Evolutionary conservation across 192 early-diverging fungal genomes (phyloP).

Genomic region (Coemansia sp.): DNA sequence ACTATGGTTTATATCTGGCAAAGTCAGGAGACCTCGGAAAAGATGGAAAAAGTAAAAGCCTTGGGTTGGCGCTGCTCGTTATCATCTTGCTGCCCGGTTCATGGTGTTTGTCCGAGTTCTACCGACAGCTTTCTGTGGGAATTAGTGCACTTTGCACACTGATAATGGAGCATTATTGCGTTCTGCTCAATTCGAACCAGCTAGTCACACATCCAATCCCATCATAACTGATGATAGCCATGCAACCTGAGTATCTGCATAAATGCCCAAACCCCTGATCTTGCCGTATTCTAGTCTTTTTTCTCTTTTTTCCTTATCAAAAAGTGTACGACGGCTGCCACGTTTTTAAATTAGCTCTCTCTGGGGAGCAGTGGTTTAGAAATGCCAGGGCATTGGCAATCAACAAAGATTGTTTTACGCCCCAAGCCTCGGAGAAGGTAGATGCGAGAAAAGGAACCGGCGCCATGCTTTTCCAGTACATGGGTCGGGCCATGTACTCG

Average conservation of each 20-base stretch:
- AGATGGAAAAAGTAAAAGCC: too few relatives aligned
- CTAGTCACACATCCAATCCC: neutral
- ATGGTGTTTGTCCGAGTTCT: too few relatives aligned
- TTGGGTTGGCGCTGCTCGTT: too few relatives aligned
- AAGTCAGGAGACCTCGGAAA: too few relatives aligned
- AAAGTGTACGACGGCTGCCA: conserved; percentile 51
- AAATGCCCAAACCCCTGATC: neutral
- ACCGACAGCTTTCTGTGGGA: too few relatives aligned
- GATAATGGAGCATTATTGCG: too few relatives aligned
- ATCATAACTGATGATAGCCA: neutral
- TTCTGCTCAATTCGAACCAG: too few relatives aligned
- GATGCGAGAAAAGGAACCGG: conserved; percentile 45
- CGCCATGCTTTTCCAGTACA: conserved; percentile 13
- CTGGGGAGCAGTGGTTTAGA: conserved; percentile 20
- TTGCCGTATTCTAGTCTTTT: neutral
- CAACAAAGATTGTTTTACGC: neutral
- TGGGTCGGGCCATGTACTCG: conserved; percentile 40
- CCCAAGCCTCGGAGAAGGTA: conserved; percentile 48
- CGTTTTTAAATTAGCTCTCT: conserved; percentile 24
- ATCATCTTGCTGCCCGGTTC: too few relatives aligned
- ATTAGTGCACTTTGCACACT: too few relatives aligned
- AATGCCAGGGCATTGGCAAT: conserved; percentile 30
- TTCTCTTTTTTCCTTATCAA: conserved; percentile 7
- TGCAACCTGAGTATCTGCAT: neutral
- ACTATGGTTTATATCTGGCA: too few relatives aligned